A percentile compares a stretch with the other conserved stretches of the same genome.
Conservation (phyloP, 805 yeast genomes). For the Metschnikowia gruessii region DNA sequence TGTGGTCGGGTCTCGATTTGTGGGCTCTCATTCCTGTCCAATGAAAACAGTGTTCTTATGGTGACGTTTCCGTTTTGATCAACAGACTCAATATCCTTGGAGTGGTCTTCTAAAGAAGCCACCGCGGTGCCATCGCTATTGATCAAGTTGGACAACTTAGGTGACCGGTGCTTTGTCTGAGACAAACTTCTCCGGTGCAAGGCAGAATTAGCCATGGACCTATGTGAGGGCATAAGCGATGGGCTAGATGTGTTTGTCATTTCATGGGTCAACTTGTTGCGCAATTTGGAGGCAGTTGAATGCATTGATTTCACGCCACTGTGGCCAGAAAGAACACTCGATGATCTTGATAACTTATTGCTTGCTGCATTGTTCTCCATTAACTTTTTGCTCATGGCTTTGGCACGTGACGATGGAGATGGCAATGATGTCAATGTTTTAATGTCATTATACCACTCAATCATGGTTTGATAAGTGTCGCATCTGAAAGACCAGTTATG, state of each 20-base stretch:
- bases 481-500: conserved; percentile 96
- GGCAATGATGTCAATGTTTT: conserved; percentile 61
- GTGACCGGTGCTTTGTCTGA: conserved; percentile 32
- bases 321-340: conserved; percentile 14
- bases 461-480: conserved; percentile 76
- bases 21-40: background rate
- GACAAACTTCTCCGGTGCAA: conserved; percentile 32
- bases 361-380: conserved; percentile 12
- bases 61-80: conserved; percentile 15
- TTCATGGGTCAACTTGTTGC: conserved; percentile 8
- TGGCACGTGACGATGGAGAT: conserved; percentile 57
- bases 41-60: conserved; percentile 9
- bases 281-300: conserved; percentile 10
- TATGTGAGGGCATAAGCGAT: conserved; percentile 11
- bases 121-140: conserved; percentile 46
- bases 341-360: conserved; percentile 13
- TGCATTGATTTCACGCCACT: conserved; percentile 14
- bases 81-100: conserved; percentile 13
- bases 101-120: conserved; percentile 34
- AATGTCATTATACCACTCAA: conserved; percentile 80
- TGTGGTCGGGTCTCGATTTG: background rate
- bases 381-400: conserved; percentile 30
- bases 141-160: conserved; percentile 39
- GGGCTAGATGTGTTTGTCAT: conserved; percentile 2
- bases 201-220: conserved; percentile 17